A percentile compares a stretch with the other conserved stretches of the same genome.
Conservation (phyloP, 116 monocot genomes). For the Zostera marina region DNA sequence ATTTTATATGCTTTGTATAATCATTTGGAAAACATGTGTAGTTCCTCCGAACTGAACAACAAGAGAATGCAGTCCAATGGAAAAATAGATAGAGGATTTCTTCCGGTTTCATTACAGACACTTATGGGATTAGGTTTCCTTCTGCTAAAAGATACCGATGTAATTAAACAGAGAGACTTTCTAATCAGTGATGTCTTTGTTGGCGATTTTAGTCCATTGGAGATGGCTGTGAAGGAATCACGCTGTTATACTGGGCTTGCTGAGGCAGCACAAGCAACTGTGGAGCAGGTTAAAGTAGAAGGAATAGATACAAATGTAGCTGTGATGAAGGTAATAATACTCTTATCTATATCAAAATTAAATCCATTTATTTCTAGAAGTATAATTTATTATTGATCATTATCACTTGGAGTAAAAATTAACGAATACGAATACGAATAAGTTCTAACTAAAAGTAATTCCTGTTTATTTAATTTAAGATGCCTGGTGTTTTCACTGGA, state of each 20-base stretch:
- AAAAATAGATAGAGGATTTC: slow-evolving; percentile 4
- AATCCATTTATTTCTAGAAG: background rate
- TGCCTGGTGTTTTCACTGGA: no score
- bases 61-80: slow-evolving; percentile 10
- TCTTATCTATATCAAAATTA: slow-evolving; percentile 1
- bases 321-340: slow-evolving; percentile 65
- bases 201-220: slow-evolving; percentile 42
- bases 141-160: slow-evolving; percentile 14
- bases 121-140: slow-evolving; percentile 46
- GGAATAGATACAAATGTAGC: slow-evolving; percentile 88
- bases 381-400: background rate
- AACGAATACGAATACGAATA: no score
- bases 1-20: slow-evolving; percentile 68
- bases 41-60: slow-evolving; percentile 8
- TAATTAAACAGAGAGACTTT: slow-evolving; percentile 20
- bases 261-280: slow-evolving; percentile 71
- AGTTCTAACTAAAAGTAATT: no score
- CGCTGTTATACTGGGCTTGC: slow-evolving; percentile 42
- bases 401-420: no score
- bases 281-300: slow-evolving; percentile 85
- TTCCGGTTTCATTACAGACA: slow-evolving; percentile 43
- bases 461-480: no score
- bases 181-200: slow-evolving; percentile 24
- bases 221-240: slow-evolving; percentile 59
- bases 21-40: slow-evolving; percentile 35